Evolutionary conservation across 768 basidiomycete genomes (phyloP).

Genomic region (Clavulina sp.): DNA sequence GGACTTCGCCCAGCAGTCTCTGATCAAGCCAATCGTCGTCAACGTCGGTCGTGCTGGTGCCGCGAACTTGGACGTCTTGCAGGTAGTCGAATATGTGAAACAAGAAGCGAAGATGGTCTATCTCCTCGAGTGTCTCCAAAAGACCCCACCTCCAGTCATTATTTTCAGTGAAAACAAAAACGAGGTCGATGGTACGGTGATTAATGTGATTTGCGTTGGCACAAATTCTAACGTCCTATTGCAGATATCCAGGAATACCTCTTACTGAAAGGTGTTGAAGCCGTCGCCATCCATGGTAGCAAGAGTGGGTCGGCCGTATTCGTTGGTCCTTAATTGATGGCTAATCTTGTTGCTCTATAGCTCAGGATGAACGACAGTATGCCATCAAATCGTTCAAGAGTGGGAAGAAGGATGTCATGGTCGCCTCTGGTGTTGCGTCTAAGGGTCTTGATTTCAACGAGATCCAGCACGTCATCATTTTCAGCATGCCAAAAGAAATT

Average conservation of each 20-base stretch:
- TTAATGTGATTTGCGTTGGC: not conserved
- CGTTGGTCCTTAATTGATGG: not conserved
- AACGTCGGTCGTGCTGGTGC: slow-evolving; percentile 98
- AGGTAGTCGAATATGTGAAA: slow-evolving; percentile 97
- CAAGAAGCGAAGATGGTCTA: slow-evolving; percentile 99
- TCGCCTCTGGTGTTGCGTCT: slow-evolving; percentile 92
- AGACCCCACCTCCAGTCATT: slow-evolving; percentile 95
- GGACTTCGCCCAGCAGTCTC: slow-evolving; percentile 91
- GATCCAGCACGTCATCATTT: slow-evolving; percentile 98
- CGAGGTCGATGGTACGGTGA: slow-evolving; percentile 80
- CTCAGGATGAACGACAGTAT: slow-evolving; percentile 97
- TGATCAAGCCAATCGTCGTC: slow-evolving; percentile 87
- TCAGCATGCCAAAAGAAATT: slow-evolving; percentile 99
- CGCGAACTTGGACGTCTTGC: slow-evolving; percentile 89
- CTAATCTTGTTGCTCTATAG: slow-evolving; percentile 24
- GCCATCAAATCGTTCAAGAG: slow-evolving; percentile 97
- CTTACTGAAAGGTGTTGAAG: slow-evolving; percentile 90
- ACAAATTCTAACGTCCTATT: slow-evolving; percentile 1
- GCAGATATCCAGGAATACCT: slow-evolving; percentile 96
- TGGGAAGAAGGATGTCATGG: slow-evolving; percentile 98
- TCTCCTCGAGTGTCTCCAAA: slow-evolving; percentile 89
- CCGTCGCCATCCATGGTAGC: slow-evolving; percentile 95
- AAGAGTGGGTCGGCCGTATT: slow-evolving; percentile 45
- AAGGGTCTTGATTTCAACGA: slow-evolving; percentile 98
- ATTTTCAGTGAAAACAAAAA: slow-evolving; percentile 99